Percentiles rank a stretch among this genome's conserved stretches.
Evolutionary conservation across 1,284 basidiomycete genomes (phyloP).

Genomic region (Phellopilus nigrolimitatus): DNA sequence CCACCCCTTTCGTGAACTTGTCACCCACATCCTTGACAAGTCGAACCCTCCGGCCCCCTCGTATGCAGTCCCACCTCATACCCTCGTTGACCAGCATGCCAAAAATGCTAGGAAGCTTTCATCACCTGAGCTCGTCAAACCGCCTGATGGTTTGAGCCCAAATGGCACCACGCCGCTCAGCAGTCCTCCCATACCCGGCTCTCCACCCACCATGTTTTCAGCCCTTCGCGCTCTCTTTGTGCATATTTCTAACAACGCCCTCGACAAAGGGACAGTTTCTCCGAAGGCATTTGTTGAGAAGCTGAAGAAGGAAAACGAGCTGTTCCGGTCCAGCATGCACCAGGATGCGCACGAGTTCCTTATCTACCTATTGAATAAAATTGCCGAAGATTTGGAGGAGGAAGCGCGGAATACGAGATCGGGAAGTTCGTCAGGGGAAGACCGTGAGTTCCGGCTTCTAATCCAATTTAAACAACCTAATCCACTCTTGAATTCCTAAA

Average conservation of each 20-base stretch:
- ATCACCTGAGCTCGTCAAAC: conserved; percentile 28
- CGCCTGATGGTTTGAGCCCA: conserved; percentile 24
- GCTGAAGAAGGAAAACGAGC: conserved; percentile 82
- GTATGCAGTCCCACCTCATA: conserved; percentile 24
- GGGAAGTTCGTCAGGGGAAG: conserved; percentile 38
- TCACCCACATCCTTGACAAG: conserved; percentile 53
- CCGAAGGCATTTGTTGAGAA: conserved; percentile 89
- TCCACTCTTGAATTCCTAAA: neutral
- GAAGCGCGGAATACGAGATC: conserved; percentile 46
- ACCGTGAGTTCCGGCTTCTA: conserved; percentile 40
- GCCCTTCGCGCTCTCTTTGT: conserved; percentile 88
- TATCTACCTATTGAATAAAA: conserved; percentile 89
- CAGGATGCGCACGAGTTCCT: conserved; percentile 98
- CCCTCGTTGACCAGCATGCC: conserved; percentile 24
- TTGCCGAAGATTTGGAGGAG: conserved; percentile 89
- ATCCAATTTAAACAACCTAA: neutral
- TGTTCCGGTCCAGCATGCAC: conserved; percentile 83
- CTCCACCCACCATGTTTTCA: conserved; percentile 78
- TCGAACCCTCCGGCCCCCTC: conserved; percentile 28
- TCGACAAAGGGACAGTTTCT: conserved; percentile 79
- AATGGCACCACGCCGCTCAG: conserved; percentile 25
- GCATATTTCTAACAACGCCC: conserved; percentile 70
- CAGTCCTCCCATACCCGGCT: conserved; percentile 42
- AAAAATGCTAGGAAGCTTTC: conserved; percentile 35
- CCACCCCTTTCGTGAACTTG: conserved; percentile 73